A percentile compares a stretch with the other conserved stretches of the same genome.
These are phyloP conservation scores for Blastocystis sp. DNA, from an alignment of 352 stramenopile genomes.

Conservation along the genomic window DNA sequence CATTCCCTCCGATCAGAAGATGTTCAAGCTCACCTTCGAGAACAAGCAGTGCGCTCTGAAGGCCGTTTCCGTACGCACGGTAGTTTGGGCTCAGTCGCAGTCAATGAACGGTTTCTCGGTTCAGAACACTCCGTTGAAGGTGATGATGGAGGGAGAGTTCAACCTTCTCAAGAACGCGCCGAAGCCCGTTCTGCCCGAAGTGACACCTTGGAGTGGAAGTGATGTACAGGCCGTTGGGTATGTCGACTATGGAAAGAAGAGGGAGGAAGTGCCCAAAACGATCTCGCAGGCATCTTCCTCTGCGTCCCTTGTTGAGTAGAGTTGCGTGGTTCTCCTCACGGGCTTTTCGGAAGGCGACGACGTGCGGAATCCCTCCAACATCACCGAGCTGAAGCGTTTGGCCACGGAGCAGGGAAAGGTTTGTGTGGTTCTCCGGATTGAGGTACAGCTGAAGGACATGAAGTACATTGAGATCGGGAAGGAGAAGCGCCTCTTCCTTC, in stretches of 20 bases:
- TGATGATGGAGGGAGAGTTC: neutral
- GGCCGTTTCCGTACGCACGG: neutral
- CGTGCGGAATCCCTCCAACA: neutral
- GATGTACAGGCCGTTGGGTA: slow-evolving; percentile 2
- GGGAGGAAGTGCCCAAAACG: neutral
- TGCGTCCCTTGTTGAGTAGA: neutral
- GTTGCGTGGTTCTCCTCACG: slow-evolving; percentile 35
- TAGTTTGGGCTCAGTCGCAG: neutral
- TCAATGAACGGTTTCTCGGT: neutral
- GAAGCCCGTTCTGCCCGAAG: neutral
- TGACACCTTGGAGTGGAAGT: neutral
- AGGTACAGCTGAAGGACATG: slow-evolving; percentile 51
- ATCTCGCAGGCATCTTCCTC: neutral
- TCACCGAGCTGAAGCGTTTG: slow-evolving; percentile 30
- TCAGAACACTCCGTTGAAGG: neutral
- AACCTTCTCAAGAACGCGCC: neutral
- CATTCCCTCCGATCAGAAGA: too few relatives aligned
- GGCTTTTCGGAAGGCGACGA: slow-evolving; percentile 57
- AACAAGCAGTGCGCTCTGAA: neutral
- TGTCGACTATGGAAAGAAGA: slow-evolving; percentile 38
- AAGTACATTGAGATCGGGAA: slow-evolving; percentile 50
- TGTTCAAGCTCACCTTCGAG: too few relatives aligned
- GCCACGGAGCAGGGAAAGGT: slow-evolving; percentile 53
- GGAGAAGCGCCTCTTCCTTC: slow-evolving; percentile 50
- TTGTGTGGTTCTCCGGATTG: too few relatives aligned